Conservation (phyloP, 441 rosid species). For the Francoa sonchifolia region DNA sequence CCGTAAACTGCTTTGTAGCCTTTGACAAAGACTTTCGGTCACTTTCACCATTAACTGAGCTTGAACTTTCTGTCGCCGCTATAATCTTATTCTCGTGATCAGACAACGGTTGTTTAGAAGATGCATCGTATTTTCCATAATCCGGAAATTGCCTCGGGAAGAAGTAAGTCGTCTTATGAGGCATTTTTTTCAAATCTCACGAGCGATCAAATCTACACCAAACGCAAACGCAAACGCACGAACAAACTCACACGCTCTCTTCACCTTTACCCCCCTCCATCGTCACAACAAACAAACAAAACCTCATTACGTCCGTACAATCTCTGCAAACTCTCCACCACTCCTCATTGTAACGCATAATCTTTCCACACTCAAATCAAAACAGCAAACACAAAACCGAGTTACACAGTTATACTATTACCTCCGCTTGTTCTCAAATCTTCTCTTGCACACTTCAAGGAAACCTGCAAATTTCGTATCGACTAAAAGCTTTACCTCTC, state of each 20-base stretch:
- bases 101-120: constrained; percentile 21
- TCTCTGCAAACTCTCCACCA: not conserved
- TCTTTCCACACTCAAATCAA: too few relatives aligned
- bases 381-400: too few relatives aligned
- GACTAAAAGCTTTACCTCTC: too few relatives aligned
- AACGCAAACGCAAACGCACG: not conserved
- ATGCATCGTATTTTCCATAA: constrained; percentile 40
- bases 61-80: not conserved
- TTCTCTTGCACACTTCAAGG: too few relatives aligned
- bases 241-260: not conserved
- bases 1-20: constrained; percentile 6
- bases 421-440: too few relatives aligned
- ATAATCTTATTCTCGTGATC: constrained; percentile 42
- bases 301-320: not conserved
- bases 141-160: constrained; percentile 98
- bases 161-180: constrained; percentile 93
- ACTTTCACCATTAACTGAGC: constrained; percentile 16
- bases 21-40: constrained; percentile 21
- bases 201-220: not conserved
- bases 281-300: not conserved
- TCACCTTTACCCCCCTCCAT: not conserved
- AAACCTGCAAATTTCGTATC: too few relatives aligned
- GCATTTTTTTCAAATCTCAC: constrained; percentile 41
- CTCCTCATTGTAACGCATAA: too few relatives aligned
- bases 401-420: too few relatives aligned